phyloP scores from a whole-genome alignment of 2,329 filamentous ascomycete species.

The Teratosphaeriaceae sp. region DNA sequence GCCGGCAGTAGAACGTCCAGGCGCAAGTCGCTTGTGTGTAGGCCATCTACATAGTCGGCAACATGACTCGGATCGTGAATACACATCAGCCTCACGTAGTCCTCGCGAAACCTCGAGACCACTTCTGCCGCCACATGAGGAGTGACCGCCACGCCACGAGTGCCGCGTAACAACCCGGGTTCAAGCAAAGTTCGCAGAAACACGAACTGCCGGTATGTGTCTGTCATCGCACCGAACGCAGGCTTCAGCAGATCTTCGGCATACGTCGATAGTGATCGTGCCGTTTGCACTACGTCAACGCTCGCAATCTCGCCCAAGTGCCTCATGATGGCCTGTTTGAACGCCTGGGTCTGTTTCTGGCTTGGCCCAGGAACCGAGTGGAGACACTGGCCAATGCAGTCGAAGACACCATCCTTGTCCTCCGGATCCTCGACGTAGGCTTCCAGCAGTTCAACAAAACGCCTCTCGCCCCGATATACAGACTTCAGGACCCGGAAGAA shows the following conservation, averaged over 20 bases:
- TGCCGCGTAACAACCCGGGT: slow-evolving; percentile 33
- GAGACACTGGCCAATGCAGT: slow-evolving; percentile 70
- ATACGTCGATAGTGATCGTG: slow-evolving; percentile 56
- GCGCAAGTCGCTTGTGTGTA: slow-evolving; percentile 70
- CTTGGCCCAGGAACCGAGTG: slow-evolving; percentile 56
- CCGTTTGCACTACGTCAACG: slow-evolving; percentile 60
- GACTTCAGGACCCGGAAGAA: slow-evolving; percentile 92
- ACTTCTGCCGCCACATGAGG: slow-evolving; percentile 28
- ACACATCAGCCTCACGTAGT: slow-evolving; percentile 89
- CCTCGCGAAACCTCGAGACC: slow-evolving; percentile 61
- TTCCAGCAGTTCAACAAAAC: slow-evolving; percentile 70
- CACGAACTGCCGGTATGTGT: slow-evolving; percentile 61
- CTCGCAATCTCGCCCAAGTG: slow-evolving; percentile 61
- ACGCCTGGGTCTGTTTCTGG: slow-evolving; percentile 64
- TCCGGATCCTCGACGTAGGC: slow-evolving; percentile 81
- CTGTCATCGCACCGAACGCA: slow-evolving; percentile 55
- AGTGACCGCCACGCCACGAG: slow-evolving; percentile 23
- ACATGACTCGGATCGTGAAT: slow-evolving; percentile 75
- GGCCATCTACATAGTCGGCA: slow-evolving; percentile 69
- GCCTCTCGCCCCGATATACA: slow-evolving; percentile 71
- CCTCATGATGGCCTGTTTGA: slow-evolving; percentile 59
- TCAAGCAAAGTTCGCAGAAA: slow-evolving; percentile 75
- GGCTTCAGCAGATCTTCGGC: slow-evolving; percentile 59
- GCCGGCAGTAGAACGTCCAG: slow-evolving; percentile 75
- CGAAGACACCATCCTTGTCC: slow-evolving; percentile 68